Base-by-base conservation (phyloP, 345 rosid species). In the Arabidopsis arenosa region DNA sequence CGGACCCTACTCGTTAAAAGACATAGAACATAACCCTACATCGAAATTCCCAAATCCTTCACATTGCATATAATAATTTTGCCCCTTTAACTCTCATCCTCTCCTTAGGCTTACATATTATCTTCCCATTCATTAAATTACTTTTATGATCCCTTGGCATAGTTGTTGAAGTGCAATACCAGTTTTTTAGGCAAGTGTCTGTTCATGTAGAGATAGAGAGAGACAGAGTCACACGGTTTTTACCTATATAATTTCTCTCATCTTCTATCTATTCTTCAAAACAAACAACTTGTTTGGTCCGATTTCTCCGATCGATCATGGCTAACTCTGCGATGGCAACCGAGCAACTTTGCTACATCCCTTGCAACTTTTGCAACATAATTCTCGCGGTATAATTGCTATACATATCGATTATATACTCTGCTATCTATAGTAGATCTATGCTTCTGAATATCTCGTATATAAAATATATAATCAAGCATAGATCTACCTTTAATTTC, bases 341-440 rank as follows among this genome's bases (percentile, higher is more conserved):
- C 54, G 97, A 94, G 80, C 95, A 94, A 74, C 92, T 94, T 81
- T 92, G 98, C 87, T 94, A 94, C 84, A 90, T 94, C 92, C 98
- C 96, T 77, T 94, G 98, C 91, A 90, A 89, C 91, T 94, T 87
- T 79, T 94, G 98, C 97, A 92, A 87, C 82, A 89, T 92, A 67
- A 92, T 94, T 81, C 98, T 94, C 70, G 98, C 96, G 97, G 98
- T 94, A 79, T 61, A 45, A 37, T 64, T 64, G 36, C 45, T 55
- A 12, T 15, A 64, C 41, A 14, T 44, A 63, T n/a, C 17, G 1
- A 15, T 26, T 55, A 47, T 61, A 45, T 23, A 23, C 26, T 68
- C 55, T 35, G 54, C 45, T 54, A 28, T 28, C 63, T 77, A 62
- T 79, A 65, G 59, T 66, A 73, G 83, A 83, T 86, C 72, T 47